These are phyloP conservation scores for Apiosordaria backusii DNA, from an alignment of 495 filamentous ascomycete genomes.

Conservation along the genomic window DNA sequence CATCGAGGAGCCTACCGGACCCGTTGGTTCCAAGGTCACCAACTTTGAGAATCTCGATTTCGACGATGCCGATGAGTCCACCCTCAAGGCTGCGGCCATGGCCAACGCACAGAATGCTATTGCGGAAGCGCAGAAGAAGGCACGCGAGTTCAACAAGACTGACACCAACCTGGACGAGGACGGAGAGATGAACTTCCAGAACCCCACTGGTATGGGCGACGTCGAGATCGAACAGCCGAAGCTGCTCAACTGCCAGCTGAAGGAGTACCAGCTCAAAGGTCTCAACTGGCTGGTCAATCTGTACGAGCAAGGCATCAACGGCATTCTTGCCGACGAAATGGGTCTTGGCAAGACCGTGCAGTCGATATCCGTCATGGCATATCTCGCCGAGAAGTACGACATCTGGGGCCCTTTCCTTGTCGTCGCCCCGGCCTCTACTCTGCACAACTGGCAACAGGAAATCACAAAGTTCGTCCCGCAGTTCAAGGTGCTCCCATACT, in stretches of 20 bases:
- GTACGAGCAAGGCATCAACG: slow-evolving; percentile 99
- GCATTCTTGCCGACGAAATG: slow-evolving; percentile 98
- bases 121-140: slow-evolving; percentile 88
- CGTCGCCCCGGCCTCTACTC: slow-evolving; percentile 90
- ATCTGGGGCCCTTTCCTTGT: slow-evolving; percentile 99
- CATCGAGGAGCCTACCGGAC: slow-evolving; percentile 56
- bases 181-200: slow-evolving; percentile 99
- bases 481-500: slow-evolving; percentile 93
- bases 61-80: slow-evolving; percentile 87
- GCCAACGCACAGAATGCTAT: slow-evolving; percentile 96
- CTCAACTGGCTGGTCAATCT: slow-evolving; percentile 98
- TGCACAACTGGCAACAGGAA: slow-evolving; percentile 99
- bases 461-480: slow-evolving; percentile 90
- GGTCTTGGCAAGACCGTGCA: slow-evolving; percentile 98
- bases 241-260: slow-evolving; percentile 88
- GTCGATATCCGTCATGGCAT: slow-evolving; percentile 98
- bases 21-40: slow-evolving; percentile 67
- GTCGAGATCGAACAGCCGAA: slow-evolving; percentile 93
- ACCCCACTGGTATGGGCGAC: slow-evolving; percentile 88
- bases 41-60: slow-evolving; percentile 95
- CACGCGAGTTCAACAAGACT: slow-evolving; percentile 87
- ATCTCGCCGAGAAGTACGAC: slow-evolving; percentile 92
- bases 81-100: slow-evolving; percentile 76
- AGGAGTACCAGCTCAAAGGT: slow-evolving; percentile 98
- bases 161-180: slow-evolving; percentile 66